phyloP scores from a whole-genome alignment of 768 basidiomycete species.

The Tulasnella sp. region DNA sequence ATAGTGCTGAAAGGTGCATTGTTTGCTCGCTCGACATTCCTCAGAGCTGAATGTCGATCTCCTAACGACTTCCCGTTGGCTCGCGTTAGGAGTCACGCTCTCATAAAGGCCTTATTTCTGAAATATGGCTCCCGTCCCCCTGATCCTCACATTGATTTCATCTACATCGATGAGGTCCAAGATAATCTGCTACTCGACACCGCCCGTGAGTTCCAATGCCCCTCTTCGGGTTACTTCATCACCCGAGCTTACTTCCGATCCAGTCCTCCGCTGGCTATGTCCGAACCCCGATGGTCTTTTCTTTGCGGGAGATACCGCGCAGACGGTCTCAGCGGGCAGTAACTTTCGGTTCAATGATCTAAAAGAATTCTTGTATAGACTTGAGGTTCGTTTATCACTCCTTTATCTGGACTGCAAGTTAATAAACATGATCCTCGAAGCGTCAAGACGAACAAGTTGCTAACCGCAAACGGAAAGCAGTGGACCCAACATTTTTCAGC shows the following conservation, averaged over 20 bases:
- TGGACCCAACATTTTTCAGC: conserved; percentile 37
- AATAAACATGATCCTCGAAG: neutral
- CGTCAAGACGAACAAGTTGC: no score
- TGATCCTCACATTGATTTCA: conserved; percentile 37
- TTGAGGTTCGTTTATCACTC: conserved; percentile 38
- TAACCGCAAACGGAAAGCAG: neutral
- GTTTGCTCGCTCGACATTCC: neutral
- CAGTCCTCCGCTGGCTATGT: conserved; percentile 57
- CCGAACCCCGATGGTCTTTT: conserved; percentile 58
- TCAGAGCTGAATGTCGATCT: neutral
- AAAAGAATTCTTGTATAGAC: conserved; percentile 55
- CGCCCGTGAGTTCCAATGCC: neutral
- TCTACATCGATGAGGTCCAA: conserved; percentile 63
- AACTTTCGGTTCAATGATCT: conserved; percentile 65
- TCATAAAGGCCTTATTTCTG: neutral
- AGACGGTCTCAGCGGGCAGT: conserved; percentile 65
- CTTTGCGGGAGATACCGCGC: conserved; percentile 76
- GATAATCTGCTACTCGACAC: conserved; percentile 10
- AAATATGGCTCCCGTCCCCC: neutral
- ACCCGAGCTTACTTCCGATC: neutral
- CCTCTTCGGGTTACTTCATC: neutral
- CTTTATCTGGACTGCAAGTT: neutral
- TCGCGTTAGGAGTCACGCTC: neutral
- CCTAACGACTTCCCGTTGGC: neutral
- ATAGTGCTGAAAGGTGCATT: conserved; percentile 43